Evolutionary conservation across 768 basidiomycete species (phyloP), one percentile per base, ranked within the genome.

Genomic region (Heimioporus sp.): DNA sequence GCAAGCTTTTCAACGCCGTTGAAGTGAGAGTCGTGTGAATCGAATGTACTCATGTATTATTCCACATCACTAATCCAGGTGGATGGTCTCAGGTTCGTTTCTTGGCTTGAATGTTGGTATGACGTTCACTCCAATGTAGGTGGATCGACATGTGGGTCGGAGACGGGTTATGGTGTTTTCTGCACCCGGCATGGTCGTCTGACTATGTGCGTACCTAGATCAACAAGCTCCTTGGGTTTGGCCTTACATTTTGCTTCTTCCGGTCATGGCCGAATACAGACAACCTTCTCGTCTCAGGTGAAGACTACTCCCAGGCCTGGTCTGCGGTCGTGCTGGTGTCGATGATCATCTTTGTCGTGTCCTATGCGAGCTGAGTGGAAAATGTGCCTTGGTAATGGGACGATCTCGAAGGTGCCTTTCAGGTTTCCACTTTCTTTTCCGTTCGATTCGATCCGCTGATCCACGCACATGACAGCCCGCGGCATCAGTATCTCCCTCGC

Each of bases 371-470:
- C 3, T 86, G 89, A 5, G 70, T 90, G 15, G 89, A 88, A 1
- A 88, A 89, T 59, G 82, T 90, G 3, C 90, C 90, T 0, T 92
- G 90, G 90, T 88, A 90, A 61, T 90, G 90, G 66, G 89, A 88
- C 40, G 75, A 77, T 19, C 78, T 92, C 36, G 87, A 90, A 75
- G 82, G 83, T 81, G 35, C 8, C 21, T 28, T 5, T 32, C 35
- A 6, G 8, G n/a, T 5, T 17, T n/a, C 21, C 21, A 24, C 21
- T 3, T 5, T 24, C 21, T 24, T 24, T 24, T n/a, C n/a, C 21
- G 5, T 24, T 24, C 3, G 21, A 24, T 24, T 5, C 21, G 5
- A 24, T 24, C 21, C 5, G 21, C 21, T 5, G 5, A 24, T 24
- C 21, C 21, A 24, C 21, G 21, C 5, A 5, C 5, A 24, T 5